phyloP scores from a whole-genome alignment of 768 basidiomycete species.

The Solioccasus polychromus region DNA sequence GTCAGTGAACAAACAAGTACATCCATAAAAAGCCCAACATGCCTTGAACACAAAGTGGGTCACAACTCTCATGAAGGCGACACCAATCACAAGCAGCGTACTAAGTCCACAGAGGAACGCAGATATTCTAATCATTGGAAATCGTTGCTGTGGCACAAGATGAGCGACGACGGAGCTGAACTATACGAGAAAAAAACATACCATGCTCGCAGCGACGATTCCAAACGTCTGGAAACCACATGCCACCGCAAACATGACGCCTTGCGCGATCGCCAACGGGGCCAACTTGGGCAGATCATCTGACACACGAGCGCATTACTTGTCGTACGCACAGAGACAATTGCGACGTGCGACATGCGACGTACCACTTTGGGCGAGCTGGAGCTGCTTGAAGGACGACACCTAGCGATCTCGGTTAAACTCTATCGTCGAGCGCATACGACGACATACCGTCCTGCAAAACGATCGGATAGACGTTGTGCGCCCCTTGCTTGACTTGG shows the following conservation, averaged over 20 bases:
- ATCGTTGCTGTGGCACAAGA: slow-evolving; percentile 45
- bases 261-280: slow-evolving; percentile 57
- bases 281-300: slow-evolving; percentile 44
- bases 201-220: slow-evolving; percentile 45
- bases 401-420: slow-evolving; percentile 40
- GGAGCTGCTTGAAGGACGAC: slow-evolving; percentile 56
- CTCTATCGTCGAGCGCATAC: neutral
- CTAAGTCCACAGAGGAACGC: slow-evolving; percentile 48
- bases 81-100: slow-evolving; percentile 47
- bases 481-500: too few species aligned
- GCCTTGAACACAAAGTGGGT: slow-evolving; percentile 72
- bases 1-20: neutral
- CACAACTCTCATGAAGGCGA: slow-evolving; percentile 54
- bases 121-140: slow-evolving; percentile 52
- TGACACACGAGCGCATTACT: slow-evolving; percentile 30
- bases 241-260: slow-evolving; percentile 51
- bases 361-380: slow-evolving; percentile 48
- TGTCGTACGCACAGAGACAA: neutral
- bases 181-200: too few species aligned
- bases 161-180: neutral
- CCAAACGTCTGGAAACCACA: slow-evolving; percentile 57
- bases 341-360: slow-evolving; percentile 4
- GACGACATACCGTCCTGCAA: slow-evolving; percentile 23
- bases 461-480: too few species aligned
- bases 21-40: neutral